Percentiles rank a stretch among this genome's conserved stretches.
Evolutionary conservation across 73 alveolate genomes (phyloP).

Genomic region (Tetrahymena elliotti): DNA sequence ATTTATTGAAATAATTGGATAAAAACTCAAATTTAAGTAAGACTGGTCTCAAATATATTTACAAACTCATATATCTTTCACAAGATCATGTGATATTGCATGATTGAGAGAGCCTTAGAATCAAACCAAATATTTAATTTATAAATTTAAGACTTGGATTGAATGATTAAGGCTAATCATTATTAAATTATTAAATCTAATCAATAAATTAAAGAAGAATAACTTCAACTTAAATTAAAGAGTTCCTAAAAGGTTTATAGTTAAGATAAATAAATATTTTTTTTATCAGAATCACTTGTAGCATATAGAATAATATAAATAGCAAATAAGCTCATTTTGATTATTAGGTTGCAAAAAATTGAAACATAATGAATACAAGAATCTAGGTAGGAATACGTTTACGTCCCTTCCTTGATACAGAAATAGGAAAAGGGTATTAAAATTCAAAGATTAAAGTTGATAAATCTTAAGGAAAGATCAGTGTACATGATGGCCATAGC

Average conservation of each 20-base stretch:
- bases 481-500: constrained; percentile 6
- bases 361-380: background rate
- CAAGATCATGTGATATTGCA: background rate
- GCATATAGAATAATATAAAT: no score
- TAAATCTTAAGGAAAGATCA: constrained; percentile 45
- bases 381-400: constrained; percentile 58
- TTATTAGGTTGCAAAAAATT: background rate
- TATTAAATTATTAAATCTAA: background rate
- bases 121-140: background rate
- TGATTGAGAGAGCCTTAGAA: background rate
- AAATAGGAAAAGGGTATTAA: constrained; percentile 30
- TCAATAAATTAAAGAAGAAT: background rate
- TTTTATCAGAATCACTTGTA: no score
- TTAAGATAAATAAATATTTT: background rate
- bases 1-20: background rate
- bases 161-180: background rate
- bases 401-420: constrained; percentile 52
- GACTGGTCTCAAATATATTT: background rate
- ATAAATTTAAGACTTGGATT: background rate
- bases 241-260: background rate
- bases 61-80: background rate
- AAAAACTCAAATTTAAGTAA: background rate
- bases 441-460: constrained; percentile 49
- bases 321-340: no score
- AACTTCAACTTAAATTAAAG: background rate